Base-by-base conservation (phyloP, 495 filamentous ascomycete genomes). In the Aspergillus ellipticus region DNA sequence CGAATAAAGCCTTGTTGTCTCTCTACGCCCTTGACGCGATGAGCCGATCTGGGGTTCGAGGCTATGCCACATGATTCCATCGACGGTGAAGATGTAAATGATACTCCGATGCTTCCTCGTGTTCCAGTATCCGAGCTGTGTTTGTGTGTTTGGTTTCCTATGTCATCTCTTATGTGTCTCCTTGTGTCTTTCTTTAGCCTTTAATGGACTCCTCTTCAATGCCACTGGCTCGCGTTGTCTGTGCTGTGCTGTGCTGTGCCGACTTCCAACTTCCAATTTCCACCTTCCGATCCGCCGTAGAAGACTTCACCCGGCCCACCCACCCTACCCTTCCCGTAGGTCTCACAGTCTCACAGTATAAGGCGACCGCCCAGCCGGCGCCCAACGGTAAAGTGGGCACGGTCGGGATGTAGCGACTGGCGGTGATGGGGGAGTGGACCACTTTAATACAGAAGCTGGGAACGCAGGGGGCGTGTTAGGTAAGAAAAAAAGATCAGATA, bases 71-170 rank as follows among this genome's bases (percentile, higher is more conserved):
- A 62, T 62, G 61, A 66, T 63, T 56, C 61, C 42, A 59, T 58
- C 64, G 60, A 69, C 61, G 63, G 65, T 61, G 67, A 71, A 73
- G 67, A 74, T 77, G 74, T 75, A 77, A 72, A 75, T 75, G 74
- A 77, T 74, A 72, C 65, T 72, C 64, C 63, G 61, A 63, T 66
- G 64, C 69, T 71, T 61, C 51, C 55, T 59, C 61, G 65, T 73
- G 67, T 71, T 73, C 62, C 54, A 70, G 58, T 71, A 63, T 68
- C 65, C 61, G 53, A 56, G 60, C 57, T 59, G 45, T 61, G 45
- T 61, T 54, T 57, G 49, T 59, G 62, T 60, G 58, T 60, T 47
- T 60, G 49, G 50, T 49, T 56, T 54, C 21, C 37, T 37, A 49
- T 42, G 33, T 19, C 58, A 31, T 52, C 43, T 51, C 45, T 17